These are phyloP conservation scores for Trichocladium uniseriatum DNA, from an alignment of 495 filamentous ascomycete species.

Conservation along the genomic window DNA sequence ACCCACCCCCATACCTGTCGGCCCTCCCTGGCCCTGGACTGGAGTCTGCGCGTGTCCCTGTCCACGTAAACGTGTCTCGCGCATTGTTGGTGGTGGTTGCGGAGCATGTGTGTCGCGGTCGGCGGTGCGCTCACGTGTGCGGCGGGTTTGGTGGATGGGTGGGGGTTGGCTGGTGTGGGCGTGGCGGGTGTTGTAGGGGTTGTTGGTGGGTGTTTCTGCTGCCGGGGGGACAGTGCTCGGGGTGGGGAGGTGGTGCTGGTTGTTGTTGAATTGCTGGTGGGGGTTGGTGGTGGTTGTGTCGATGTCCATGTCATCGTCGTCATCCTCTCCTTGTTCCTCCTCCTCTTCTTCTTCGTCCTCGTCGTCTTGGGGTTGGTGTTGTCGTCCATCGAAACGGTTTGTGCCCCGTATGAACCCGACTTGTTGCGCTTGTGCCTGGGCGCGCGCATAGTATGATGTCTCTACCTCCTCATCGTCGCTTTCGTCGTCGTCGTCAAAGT, in stretches of 20 bases:
- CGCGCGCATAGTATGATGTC: constrained; percentile 11
- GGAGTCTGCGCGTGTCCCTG: too few relatives aligned
- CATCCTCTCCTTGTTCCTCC: constrained; percentile 21
- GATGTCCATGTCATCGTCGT: constrained; percentile 24
- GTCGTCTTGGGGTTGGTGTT: constrained; percentile 16
- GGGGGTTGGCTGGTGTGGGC: not conserved
- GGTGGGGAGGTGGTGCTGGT: not conserved
- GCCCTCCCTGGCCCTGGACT: too few relatives aligned
- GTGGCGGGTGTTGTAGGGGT: not conserved
- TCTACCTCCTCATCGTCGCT: constrained; percentile 18
- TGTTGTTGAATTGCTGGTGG: constrained; percentile 6
- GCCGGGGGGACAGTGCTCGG: not conserved
- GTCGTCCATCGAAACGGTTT: too few relatives aligned
- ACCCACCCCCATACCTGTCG: too few relatives aligned
- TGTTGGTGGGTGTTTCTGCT: constrained; percentile 3
- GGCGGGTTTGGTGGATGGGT: not conserved
- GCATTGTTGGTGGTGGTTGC: not conserved
- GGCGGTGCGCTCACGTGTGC: not conserved
- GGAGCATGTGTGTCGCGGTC: not conserved
- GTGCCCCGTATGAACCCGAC: not conserved
- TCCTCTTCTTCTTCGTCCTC: constrained; percentile 16
- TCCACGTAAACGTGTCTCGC: not conserved
- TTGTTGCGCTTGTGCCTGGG: constrained; percentile 10
- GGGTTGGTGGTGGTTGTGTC: constrained; percentile 1
- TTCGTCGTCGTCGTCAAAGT: constrained; percentile 10